These are phyloP conservation scores for Myriosclerotinia scirpicola DNA, from an alignment of 2,329 filamentous ascomycete species.

Conservation along the genomic window DNA sequence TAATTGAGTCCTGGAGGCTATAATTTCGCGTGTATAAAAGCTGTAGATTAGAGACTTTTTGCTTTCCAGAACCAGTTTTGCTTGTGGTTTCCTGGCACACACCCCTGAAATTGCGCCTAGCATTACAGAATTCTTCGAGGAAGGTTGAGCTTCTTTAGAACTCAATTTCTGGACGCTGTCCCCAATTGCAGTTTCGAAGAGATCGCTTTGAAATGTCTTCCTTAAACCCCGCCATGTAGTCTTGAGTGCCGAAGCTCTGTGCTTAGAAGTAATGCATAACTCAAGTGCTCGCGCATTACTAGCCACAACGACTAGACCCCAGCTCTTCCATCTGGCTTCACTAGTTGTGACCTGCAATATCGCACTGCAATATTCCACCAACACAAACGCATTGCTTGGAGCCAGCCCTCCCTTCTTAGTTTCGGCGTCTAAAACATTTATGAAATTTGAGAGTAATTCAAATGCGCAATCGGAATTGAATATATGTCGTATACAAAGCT, in stretches of 20 bases:
- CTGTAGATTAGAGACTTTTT: conserved; percentile 72
- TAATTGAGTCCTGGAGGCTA: conserved; percentile 73
- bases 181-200: conserved; percentile 32
- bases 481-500: conserved; percentile 72
- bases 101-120: conserved; percentile 88
- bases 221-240: conserved; percentile 79
- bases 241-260: conserved; percentile 72
- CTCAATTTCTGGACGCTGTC: conserved; percentile 67
- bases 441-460: conserved; percentile 61
- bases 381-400: conserved; percentile 76
- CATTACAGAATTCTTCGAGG: conserved; percentile 70
- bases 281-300: conserved; percentile 74
- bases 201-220: conserved; percentile 63
- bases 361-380: conserved; percentile 86
- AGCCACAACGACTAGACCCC: conserved; percentile 64
- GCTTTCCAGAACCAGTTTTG: conserved; percentile 61
- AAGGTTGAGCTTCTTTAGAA: conserved; percentile 62
- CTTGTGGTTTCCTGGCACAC: conserved; percentile 66
- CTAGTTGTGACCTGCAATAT: conserved; percentile 70
- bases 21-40: conserved; percentile 82
- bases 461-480: conserved; percentile 58
- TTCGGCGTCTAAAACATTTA: conserved; percentile 68
- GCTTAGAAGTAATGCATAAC: conserved; percentile 66
- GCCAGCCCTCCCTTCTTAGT: conserved; percentile 76
- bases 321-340: conserved; percentile 61